A percentile compares a stretch with the other conserved stretches of the same genome.
These are phyloP conservation scores for Entomortierella beljakovae DNA, from an alignment of 192 early-diverging fungal genomes.

Conservation along the genomic window DNA sequence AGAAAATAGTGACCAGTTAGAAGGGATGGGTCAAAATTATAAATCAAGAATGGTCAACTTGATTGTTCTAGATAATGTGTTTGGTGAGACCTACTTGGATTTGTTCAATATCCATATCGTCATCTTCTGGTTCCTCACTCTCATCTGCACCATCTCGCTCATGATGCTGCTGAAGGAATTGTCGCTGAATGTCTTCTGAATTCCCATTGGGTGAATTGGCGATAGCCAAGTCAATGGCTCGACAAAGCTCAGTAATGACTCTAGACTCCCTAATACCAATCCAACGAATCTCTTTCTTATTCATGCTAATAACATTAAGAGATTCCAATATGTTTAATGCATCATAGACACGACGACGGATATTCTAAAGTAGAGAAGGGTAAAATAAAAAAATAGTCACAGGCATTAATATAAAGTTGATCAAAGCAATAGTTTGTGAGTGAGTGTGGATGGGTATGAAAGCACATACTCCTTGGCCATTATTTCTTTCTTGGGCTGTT, in stretches of 20 bases:
- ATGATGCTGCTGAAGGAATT: too few species aligned
- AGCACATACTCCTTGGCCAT: constrained; percentile 33
- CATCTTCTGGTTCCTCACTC: constrained; percentile 52
- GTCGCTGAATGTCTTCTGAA: too few species aligned
- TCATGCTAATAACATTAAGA: constrained; percentile 72
- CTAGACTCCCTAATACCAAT: constrained; percentile 63
- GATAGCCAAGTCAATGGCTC: background rate
- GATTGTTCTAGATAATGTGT: background rate
- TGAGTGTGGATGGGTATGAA: background rate
- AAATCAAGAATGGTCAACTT: too few species aligned
- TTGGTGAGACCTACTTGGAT: constrained; percentile 29
- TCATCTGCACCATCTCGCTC: constrained; percentile 44
- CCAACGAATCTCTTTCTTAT: constrained; percentile 74
- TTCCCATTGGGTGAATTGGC: too few species aligned
- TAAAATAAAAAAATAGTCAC: too few species aligned
- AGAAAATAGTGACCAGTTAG: too few species aligned
- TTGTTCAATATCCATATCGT: constrained; percentile 52
- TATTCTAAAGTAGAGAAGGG: constrained; percentile 62
- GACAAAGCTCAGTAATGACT: constrained; percentile 19
- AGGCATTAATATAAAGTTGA: too few species aligned
- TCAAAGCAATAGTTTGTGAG: background rate
- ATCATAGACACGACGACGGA: constrained; percentile 77
- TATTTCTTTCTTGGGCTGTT: constrained; percentile 13
- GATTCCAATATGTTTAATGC: constrained; percentile 78
- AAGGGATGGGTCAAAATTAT: too few species aligned